These are phyloP conservation scores for Aspergillus fijiensis DNA, from an alignment of 2,329 filamentous ascomycete genomes.

Conservation along the genomic window DNA sequence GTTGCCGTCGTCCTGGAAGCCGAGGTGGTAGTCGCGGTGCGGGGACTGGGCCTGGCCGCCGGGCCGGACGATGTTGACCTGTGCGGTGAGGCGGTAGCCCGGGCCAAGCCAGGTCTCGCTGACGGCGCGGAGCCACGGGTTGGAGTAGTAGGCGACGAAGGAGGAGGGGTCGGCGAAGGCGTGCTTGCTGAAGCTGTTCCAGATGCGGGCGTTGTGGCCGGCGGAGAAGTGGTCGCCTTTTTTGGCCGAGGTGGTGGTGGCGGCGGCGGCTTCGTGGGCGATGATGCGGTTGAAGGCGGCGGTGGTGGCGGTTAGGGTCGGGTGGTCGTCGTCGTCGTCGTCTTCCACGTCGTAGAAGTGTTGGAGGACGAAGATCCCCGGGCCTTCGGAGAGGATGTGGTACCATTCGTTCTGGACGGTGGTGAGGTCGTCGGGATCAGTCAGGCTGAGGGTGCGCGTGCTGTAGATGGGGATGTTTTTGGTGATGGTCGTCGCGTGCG, in stretches of 20 bases:
- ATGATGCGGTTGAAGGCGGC: constrained; percentile 52
- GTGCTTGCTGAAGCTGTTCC: constrained; percentile 67
- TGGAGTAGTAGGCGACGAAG: constrained; percentile 60
- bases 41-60: constrained; percentile 57
- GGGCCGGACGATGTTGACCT: constrained; percentile 63
- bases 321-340: constrained; percentile 16
- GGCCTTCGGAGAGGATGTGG: constrained; percentile 55
- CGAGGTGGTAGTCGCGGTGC: constrained; percentile 65
- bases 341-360: constrained; percentile 44
- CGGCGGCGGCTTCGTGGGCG: constrained; percentile 37
- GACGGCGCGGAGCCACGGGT: constrained; percentile 57
- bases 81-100: constrained; percentile 59
- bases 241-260: constrained; percentile 22
- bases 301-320: constrained; percentile 50
- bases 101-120: constrained; percentile 60
- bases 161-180: constrained; percentile 51
- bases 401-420: constrained; percentile 62
- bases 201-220: constrained; percentile 61
- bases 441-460: constrained; percentile 39
- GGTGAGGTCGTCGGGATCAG: constrained; percentile 30
- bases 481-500: constrained; percentile 47
- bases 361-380: constrained; percentile 60
- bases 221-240: constrained; percentile 63
- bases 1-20: constrained; percentile 56
- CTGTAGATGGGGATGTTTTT: constrained; percentile 60